phyloP scores from a whole-genome alignment of 805 yeast species.

The Saccharomyces paradoxus region DNA sequence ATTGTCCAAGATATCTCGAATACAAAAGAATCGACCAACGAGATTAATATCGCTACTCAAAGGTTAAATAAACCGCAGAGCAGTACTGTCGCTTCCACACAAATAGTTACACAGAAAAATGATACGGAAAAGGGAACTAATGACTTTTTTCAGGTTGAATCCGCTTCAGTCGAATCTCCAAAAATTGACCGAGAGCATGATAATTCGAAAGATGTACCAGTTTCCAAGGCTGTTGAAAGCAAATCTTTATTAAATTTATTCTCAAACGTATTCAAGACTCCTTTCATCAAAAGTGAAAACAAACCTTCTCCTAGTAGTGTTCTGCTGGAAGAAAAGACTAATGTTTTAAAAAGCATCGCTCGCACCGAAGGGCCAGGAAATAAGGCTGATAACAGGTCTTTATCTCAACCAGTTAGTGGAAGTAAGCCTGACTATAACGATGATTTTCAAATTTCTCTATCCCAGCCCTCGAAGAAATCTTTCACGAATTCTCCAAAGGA shows the following conservation, averaged over 20 bases:
- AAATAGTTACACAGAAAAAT: neutral
- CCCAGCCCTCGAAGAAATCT: neutral
- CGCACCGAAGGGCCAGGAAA: neutral
- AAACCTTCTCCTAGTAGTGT: neutral
- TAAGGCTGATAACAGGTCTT: neutral
- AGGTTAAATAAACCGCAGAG: neutral
- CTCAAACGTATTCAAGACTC: neutral
- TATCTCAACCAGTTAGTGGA: neutral
- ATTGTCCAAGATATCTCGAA: neutral
- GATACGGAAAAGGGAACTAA: neutral
- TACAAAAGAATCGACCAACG: neutral
- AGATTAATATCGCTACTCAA: neutral
- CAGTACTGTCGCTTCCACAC: neutral
- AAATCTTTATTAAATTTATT: neutral
- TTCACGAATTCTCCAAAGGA: neutral
- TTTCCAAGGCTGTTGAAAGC: neutral
- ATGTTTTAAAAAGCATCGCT: neutral
- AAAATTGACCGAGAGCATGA: too few species aligned
- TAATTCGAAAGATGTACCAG: neutral
- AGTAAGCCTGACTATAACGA: neutral
- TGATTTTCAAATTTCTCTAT: neutral
- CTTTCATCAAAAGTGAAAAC: neutral
- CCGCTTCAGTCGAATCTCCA: neutral
- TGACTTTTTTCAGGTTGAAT: neutral
- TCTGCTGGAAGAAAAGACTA: neutral